Evolutionary conservation across 2,329 filamentous ascomycete species (phyloP).

Genomic region (Talaromyces verruculosus): DNA sequence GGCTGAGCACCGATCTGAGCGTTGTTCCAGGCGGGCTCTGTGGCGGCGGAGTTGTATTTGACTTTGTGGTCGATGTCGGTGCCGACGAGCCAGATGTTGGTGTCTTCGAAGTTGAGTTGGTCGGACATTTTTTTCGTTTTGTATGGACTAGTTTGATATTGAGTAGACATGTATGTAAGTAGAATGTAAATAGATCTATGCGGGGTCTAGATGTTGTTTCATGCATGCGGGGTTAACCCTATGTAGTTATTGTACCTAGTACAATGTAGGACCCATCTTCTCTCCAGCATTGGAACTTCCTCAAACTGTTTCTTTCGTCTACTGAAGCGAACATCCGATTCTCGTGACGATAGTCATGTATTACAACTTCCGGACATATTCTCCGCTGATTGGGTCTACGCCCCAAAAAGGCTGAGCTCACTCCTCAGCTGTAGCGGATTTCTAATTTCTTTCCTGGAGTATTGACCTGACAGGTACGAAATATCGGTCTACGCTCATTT

Average conservation of each 20-base stretch:
- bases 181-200: not conserved
- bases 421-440: not conserved
- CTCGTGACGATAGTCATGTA: not conserved
- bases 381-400: not conserved
- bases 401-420: not conserved
- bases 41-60: slow-evolving; percentile 64
- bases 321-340: not conserved
- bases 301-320: not conserved
- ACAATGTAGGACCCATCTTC: not conserved
- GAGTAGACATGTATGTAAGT: not conserved
- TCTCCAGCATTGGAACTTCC: not conserved
- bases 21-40: slow-evolving; percentile 67
- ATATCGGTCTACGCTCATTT: not conserved
- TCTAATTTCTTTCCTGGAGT: not conserved
- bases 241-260: not conserved
- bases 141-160: too few species aligned
- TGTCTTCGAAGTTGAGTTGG: slow-evolving; percentile 59
- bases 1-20: slow-evolving; percentile 53
- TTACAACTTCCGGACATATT: not conserved
- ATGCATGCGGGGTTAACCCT: slow-evolving; percentile 1
- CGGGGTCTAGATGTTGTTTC: not conserved
- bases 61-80: slow-evolving; percentile 65
- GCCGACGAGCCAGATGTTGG: slow-evolving; percentile 66
- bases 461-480: not conserved
- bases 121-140: not conserved